Base-by-base conservation (phyloP, 257 asterid genomes). In the Scutellaria galericulata region DNA sequence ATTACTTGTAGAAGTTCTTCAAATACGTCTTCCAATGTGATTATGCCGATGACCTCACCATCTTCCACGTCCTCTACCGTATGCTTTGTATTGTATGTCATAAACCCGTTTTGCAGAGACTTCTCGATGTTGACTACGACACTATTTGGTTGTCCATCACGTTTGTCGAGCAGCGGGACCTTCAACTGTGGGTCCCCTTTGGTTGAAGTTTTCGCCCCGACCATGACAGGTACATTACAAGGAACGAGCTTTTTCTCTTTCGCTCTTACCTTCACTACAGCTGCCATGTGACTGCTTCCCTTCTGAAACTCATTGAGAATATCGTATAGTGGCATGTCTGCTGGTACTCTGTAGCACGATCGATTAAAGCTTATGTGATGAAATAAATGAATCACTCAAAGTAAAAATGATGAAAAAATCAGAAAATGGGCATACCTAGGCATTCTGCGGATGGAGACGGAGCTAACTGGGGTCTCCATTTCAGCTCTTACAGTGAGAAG, bases 251-350 rank as follows among this genome's bases (percentile, higher is more conserved):
- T 83, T 77, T 78, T 80, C 77, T 73, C 77, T 83, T 73, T 90
- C 79, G 80, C 85, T 69, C 80, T 79, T 74, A 92, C 91, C 84
- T 87, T 90, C 83, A 88, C 98, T 27, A 95, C 99, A 75, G 98
- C 98, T 75, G 99, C 99, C 98, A 95, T 90, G 85, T 95, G 99
- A 81, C 99, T 95, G 85, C 89, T 77, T 35, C 99, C 97, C 76
- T 94, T 94, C 80, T 91, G 99, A 81, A 94, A 94, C 88, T 94
- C 96, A 4, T 95, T 92, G 60, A 95, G 94, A 69, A 95, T 95
- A 81, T 95, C 99, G 65, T 95, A 95, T 85, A 95, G 72, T 1
- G 99, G 99, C 96, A 95, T 92, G 78, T 90, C 85, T 46, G 96
- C 88, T 4, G 98, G 96, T 67, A 95, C 98, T 86, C 99, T 95